Conservation (phyloP, 495 filamentous ascomycete genomes). For the Aspergillus egyptiacus region DNA sequence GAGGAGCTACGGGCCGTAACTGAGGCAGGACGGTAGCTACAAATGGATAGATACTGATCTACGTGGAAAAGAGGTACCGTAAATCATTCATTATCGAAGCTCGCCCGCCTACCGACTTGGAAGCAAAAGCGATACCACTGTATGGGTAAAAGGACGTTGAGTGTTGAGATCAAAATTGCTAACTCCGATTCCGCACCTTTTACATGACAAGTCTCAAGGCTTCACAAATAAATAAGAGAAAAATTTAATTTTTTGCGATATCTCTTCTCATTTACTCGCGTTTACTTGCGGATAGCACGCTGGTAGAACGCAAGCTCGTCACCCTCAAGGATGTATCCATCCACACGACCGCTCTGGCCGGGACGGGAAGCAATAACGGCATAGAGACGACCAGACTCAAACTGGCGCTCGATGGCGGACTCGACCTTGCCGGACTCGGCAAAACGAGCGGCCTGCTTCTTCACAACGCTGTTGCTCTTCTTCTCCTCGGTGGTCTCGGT, state of each 20-base stretch:
- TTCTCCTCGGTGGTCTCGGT: slow-evolving; percentile 64
- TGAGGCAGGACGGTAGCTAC: background rate
- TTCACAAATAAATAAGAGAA: slow-evolving; percentile 12
- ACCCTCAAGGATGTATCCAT: slow-evolving; percentile 98
- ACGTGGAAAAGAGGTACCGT: background rate
- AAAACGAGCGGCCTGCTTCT: slow-evolving; percentile 88
- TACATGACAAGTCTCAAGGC: slow-evolving; percentile 22
- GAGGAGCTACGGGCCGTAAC: background rate
- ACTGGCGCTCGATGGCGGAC: slow-evolving; percentile 85
- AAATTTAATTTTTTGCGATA: slow-evolving; percentile 21
- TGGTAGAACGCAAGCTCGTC: slow-evolving; percentile 99
- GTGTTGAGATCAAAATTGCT: slow-evolving; percentile 24
- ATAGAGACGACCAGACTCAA: slow-evolving; percentile 95
- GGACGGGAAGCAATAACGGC: slow-evolving; percentile 87
- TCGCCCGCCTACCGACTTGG: background rate
- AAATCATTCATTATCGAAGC: slow-evolving; percentile 2
- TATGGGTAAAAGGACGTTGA: slow-evolving; percentile 28
- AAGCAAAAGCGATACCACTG: slow-evolving; percentile 30
- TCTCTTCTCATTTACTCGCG: slow-evolving; percentile 14
- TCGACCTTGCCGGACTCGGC: slow-evolving; percentile 87
- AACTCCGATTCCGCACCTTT: slow-evolving; percentile 42
- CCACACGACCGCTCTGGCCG: slow-evolving; percentile 90
- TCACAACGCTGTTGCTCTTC: slow-evolving; percentile 88
- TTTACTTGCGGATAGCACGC: slow-evolving; percentile 94
- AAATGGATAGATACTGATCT: background rate